These are phyloP conservation scores for Capronia americana DNA, from an alignment of 2,329 filamentous ascomycete genomes.

Conservation along the genomic window DNA sequence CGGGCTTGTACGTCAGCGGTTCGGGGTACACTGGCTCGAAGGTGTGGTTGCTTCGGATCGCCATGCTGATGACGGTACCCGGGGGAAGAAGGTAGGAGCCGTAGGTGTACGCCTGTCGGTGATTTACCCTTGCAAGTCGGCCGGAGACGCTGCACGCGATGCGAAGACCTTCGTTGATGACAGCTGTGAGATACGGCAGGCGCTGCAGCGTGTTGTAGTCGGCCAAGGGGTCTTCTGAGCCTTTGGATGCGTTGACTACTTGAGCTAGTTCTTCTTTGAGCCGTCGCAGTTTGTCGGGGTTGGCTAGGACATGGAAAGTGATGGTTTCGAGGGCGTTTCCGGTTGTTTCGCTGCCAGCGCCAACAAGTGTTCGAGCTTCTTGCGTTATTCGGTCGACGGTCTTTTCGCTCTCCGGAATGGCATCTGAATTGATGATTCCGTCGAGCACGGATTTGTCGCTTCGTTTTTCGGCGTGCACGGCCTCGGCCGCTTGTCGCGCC, in stretches of 20 bases:
- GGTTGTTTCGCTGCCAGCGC: slow-evolving; percentile 38
- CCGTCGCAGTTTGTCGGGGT: slow-evolving; percentile 35
- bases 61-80: slow-evolving; percentile 39
- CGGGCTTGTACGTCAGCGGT: slow-evolving; percentile 46
- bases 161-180: slow-evolving; percentile 58
- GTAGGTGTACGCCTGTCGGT: slow-evolving; percentile 27
- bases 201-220: slow-evolving; percentile 30
- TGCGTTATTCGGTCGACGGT: slow-evolving; percentile 41
- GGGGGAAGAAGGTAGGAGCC: slow-evolving; percentile 34
- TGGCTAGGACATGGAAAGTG: slow-evolving; percentile 34
- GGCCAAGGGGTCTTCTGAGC: slow-evolving; percentile 21
- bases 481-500: slow-evolving; percentile 27
- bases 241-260: slow-evolving; percentile 39
- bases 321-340: slow-evolving; percentile 33
- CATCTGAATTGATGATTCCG: slow-evolving; percentile 38
- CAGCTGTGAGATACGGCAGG: slow-evolving; percentile 57
- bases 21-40: slow-evolving; percentile 48
- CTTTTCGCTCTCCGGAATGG: slow-evolving; percentile 45
- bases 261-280: slow-evolving; percentile 43
- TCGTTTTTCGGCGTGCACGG: slow-evolving; percentile 32
- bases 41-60: slow-evolving; percentile 34
- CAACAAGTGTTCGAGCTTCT: slow-evolving; percentile 36
- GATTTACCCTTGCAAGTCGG: slow-evolving; percentile 33
- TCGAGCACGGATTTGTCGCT: slow-evolving; percentile 39
- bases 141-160: slow-evolving; percentile 53